These are phyloP conservation scores for Aspergillus tubingensis DNA, from an alignment of 2,329 filamentous ascomycete genomes.

Conservation along the genomic window DNA sequence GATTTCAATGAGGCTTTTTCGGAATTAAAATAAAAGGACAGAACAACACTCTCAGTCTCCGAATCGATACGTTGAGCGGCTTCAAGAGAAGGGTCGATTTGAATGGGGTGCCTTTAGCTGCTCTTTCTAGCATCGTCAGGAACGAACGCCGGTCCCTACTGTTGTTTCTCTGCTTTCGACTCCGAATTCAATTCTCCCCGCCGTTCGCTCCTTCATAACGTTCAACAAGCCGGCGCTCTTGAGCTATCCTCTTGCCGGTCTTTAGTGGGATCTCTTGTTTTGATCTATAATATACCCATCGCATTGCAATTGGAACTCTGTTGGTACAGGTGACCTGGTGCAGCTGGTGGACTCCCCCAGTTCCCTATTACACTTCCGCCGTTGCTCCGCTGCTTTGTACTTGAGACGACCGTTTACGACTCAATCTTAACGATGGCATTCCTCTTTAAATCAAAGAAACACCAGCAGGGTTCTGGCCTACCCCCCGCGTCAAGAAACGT, in stretches of 20 bases:
- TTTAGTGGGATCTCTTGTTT: slow-evolving; percentile 9
- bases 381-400: slow-evolving; percentile 17
- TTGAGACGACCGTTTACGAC: slow-evolving; percentile 39
- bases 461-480: slow-evolving; percentile 57
- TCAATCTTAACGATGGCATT: slow-evolving; percentile 66
- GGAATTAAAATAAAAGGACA: slow-evolving; percentile 14
- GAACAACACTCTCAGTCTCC: not conserved
- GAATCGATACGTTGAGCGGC: slow-evolving; percentile 17
- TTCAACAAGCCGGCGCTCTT: slow-evolving; percentile 19
- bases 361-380: slow-evolving; percentile 13
- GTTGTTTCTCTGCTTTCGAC: slow-evolving; percentile 13
- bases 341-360: slow-evolving; percentile 8
- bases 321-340: slow-evolving; percentile 5
- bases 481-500: slow-evolving; percentile 59
- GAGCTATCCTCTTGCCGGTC: slow-evolving; percentile 12
- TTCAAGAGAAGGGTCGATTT: slow-evolving; percentile 3
- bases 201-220: slow-evolving; percentile 12
- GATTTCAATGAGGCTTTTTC: slow-evolving; percentile 14
- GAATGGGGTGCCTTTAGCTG: slow-evolving; percentile 9
- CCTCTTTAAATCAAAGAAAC: slow-evolving; percentile 80
- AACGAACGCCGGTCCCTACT: slow-evolving; percentile 11
- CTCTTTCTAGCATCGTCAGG: slow-evolving; percentile 7
- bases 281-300: not conserved
- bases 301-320: slow-evolving; percentile 6
- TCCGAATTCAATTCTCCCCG: slow-evolving; percentile 9